These are phyloP conservation scores for Trebouxia sp. DNA, from an alignment of 139 green algal genomes.

Conservation along the genomic window DNA sequence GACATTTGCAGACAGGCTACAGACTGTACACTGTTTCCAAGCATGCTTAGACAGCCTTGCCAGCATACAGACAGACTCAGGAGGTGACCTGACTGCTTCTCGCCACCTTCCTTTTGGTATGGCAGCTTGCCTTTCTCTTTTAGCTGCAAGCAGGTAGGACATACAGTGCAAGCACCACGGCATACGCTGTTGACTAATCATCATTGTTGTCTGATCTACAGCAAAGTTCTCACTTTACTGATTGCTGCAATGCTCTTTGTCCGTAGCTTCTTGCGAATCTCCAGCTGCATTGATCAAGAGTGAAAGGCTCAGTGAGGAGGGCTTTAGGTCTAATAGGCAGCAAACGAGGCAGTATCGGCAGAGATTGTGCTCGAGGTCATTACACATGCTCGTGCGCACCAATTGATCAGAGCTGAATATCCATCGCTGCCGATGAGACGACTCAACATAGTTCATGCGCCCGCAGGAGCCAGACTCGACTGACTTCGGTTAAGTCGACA, in stretches of 20 bases:
- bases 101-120: not conserved
- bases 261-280: constrained; percentile 27
- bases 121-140: not conserved
- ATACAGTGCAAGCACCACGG: no score
- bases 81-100: constrained; percentile 20
- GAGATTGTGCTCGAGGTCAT: no score
- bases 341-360: no score
- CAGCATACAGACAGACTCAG: no score
- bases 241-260: constrained; percentile 23
- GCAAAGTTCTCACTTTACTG: not conserved
- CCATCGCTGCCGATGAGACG: constrained; percentile 44
- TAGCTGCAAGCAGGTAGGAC: not conserved
- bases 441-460: constrained; percentile 52
- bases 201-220: no score
- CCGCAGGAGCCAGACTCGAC: not conserved
- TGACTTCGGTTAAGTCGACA: not conserved
- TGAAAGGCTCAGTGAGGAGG: no score
- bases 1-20: no score
- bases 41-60: no score
- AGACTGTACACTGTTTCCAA: no score
- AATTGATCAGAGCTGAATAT: constrained; percentile 44
- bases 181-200: no score
- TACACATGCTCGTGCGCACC: constrained; percentile 32
- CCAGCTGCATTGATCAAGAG: constrained; percentile 9
- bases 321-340: no score